Conservation (phyloP, 2,329 filamentous ascomycete species). For the Didymella pinodella region DNA sequence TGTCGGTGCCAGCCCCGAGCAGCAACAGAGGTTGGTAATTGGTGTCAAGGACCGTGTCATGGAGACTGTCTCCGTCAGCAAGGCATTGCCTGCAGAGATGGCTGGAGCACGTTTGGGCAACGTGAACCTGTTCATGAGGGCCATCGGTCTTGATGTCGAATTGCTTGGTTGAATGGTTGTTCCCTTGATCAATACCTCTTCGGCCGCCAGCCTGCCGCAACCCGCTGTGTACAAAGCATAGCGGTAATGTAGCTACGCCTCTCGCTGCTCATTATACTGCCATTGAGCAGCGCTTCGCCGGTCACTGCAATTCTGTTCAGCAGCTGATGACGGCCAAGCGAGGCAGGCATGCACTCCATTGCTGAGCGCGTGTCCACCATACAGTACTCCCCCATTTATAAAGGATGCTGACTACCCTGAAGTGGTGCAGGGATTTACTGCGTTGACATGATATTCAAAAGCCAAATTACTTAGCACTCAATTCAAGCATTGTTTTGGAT, state of each 20-base stretch:
- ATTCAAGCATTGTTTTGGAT: conserved; percentile 11
- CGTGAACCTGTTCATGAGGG: conserved; percentile 98
- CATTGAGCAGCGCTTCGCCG: conserved; percentile 4
- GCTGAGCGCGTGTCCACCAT: conserved; percentile 17
- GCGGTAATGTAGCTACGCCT: conserved; percentile 2
- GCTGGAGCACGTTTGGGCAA: conserved; percentile 83
- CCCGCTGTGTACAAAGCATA: background rate
- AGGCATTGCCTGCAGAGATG: conserved; percentile 88
- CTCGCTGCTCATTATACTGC: conserved; percentile 2
- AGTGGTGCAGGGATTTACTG: conserved; percentile 23
- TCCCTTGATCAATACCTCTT: background rate
- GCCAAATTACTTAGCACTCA: conserved; percentile 6
- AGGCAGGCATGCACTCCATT: conserved; percentile 14
- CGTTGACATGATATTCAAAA: conserved; percentile 19
- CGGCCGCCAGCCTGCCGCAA: background rate
- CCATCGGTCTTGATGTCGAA: conserved; percentile 97
- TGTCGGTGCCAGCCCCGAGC: conserved; percentile 89
- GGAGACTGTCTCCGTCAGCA: conserved; percentile 88
- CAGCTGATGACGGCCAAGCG: conserved; percentile 1
- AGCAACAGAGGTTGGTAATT: conserved; percentile 92
- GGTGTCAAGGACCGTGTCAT: conserved; percentile 98
- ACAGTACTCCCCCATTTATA: conserved; percentile 23
- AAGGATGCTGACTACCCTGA: conserved; percentile 22
- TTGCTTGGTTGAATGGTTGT: conserved; percentile 63
- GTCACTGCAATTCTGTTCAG: background rate